Evolutionary conservation across 176 grass and related monocot species (phyloP).

Genomic region (Microstegium vimineum): DNA sequence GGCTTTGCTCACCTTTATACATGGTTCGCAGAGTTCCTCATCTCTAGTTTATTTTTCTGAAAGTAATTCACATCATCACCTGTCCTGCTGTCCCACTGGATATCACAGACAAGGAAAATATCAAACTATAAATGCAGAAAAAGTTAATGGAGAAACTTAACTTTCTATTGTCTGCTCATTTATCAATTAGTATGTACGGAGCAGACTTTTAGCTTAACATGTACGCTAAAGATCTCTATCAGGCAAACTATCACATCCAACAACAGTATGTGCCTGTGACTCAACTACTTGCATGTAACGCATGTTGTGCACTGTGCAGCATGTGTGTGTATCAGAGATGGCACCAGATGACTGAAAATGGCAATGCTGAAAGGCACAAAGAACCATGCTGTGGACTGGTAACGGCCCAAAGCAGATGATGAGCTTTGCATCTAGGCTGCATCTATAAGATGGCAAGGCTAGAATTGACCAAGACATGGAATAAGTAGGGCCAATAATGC

Average conservation of each 20-base stretch:
- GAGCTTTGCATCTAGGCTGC: constrained; percentile 37
- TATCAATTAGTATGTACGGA: background rate
- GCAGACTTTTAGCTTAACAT: background rate
- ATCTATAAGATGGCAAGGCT: constrained; percentile 33
- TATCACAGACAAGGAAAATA: background rate
- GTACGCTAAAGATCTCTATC: background rate
- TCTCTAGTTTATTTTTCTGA: background rate
- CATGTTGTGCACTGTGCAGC: constrained; percentile 1
- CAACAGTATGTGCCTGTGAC: background rate
- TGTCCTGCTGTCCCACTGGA: constrained; percentile 22
- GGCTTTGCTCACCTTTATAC: constrained; percentile 29
- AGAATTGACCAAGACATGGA: constrained; percentile 50
- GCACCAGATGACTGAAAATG: constrained; percentile 11
- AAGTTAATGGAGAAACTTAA: background rate
- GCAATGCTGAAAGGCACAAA: constrained; percentile 33
- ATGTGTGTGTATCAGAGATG: constrained; percentile 30
- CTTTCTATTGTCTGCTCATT: background rate
- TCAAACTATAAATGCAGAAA: background rate
- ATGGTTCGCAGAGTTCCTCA: constrained; percentile 15
- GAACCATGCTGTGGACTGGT: constrained; percentile 68
- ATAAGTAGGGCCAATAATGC: constrained; percentile 35
- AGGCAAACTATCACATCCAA: constrained; percentile 5
- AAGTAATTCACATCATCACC: background rate
- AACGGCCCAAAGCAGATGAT: constrained; percentile 55
- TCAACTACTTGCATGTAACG: background rate